Evolutionary conservation across 371 early-diverging fungal genomes (phyloP), one percentile per base, ranked within the genome.

Genomic region (Coemansia sp.): DNA sequence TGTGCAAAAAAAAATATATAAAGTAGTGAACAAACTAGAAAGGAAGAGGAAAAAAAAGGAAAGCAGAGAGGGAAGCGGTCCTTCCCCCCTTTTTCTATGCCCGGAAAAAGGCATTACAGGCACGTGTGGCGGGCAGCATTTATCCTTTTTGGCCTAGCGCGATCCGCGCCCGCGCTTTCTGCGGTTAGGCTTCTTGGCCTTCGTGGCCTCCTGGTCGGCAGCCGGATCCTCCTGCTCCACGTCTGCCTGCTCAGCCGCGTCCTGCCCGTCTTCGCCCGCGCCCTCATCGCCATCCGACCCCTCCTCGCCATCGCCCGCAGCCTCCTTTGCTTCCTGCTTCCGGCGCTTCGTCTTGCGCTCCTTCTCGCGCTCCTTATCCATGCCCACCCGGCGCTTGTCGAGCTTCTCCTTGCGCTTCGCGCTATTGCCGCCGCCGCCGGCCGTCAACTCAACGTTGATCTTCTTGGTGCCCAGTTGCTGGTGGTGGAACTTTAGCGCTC

Each of bases 361-460:
- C 62, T 85, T 79, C 36, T 84, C 78, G 36, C 36, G 35, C 5
- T 52, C 90, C 62, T 85, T 79, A 34, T 84, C 78, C 57, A 91
- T 69, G 34, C 85, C 80, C 34, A 87, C 84, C 45, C 88, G 86
- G 64, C 87, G 88, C 3, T 76, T 69, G 55, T 84, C 82, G 43
- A 91, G 70, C 66, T 89, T 89, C 30, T 87, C 76, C 59, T 79
- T 84, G 49, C 90, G 82, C 14, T 75, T 69, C 36, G 84, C 83
- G 68, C 86, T 86, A 62, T 82, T 86, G 47, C 91, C 91, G 51
- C 91, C 91, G 48, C 88, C 89, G 55, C 91, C 91, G 36, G 86
- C 90, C n/a, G 91, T 90, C 63, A 91, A 63, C 66, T 90, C 90
- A 34, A 91, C 89, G 67, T 88, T 90, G 60, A 91, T 88, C 49